Evolutionary conservation across 2,329 filamentous ascomycete genomes (phyloP).

Genomic region (Didymella lethalis): DNA sequence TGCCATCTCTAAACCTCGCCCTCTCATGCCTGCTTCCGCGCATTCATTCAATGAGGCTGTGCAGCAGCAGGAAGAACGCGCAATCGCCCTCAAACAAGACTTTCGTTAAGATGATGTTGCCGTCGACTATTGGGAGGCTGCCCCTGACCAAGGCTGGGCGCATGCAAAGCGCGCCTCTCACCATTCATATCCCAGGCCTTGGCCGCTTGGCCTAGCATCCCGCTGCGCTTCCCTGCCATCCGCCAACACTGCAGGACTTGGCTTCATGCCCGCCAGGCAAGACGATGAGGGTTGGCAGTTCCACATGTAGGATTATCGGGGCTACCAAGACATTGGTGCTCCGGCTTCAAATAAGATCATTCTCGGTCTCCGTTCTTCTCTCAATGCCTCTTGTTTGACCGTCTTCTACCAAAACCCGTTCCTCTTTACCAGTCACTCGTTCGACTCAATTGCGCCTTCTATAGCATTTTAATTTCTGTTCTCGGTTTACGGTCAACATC

Average conservation of each 20-base stretch:
- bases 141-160: conserved; percentile 50
- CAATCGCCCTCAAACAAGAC: conserved; percentile 32
- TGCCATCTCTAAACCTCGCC: neutral
- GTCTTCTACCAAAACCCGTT: conserved; percentile 29
- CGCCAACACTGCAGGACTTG: conserved; percentile 45
- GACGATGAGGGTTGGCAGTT: conserved; percentile 49
- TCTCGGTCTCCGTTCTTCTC: conserved; percentile 29
- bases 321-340: conserved; percentile 38
- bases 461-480: conserved; percentile 40
- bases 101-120: conserved; percentile 22
- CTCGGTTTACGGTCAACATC: conserved; percentile 22
- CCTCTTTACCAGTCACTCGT: conserved; percentile 49
- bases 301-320: conserved; percentile 40
- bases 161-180: conserved; percentile 34
- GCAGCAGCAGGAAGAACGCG: conserved; percentile 31
- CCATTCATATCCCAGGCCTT: conserved; percentile 34
- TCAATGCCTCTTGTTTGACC: conserved; percentile 42
- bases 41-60: conserved; percentile 38
- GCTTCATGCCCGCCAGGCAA: conserved; percentile 42
- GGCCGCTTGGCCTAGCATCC: conserved; percentile 39
- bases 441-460: conserved; percentile 39
- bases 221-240: conserved; percentile 35
- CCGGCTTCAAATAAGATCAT: conserved; percentile 45
- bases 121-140: conserved; percentile 28
- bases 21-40: conserved; percentile 5